Evolutionary conservation across 805 yeast genomes (phyloP).

Genomic region (Lipomyces lipofer): DNA sequence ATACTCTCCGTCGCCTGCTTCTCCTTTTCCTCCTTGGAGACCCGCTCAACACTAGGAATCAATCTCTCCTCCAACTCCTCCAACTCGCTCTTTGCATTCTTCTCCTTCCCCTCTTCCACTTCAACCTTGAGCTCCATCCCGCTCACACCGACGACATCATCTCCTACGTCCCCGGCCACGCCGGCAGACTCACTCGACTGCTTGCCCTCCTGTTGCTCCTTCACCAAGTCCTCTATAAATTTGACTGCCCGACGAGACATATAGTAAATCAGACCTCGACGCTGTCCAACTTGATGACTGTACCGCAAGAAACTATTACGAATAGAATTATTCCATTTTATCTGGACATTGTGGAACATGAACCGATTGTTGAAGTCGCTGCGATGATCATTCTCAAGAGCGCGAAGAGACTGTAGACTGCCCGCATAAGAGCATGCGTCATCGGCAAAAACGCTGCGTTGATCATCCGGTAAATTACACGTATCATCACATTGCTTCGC

Average conservation of each 20-base stretch:
- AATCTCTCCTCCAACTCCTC: constrained; percentile 8
- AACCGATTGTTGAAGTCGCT: constrained; percentile 62
- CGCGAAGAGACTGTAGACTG: neutral
- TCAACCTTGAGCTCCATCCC: neutral
- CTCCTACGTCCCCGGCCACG: neutral
- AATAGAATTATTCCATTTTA: constrained; percentile 75
- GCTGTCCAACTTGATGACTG: constrained; percentile 49
- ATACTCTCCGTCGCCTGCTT: constrained; percentile 18
- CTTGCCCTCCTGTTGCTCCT: constrained; percentile 35
- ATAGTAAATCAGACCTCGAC: constrained; percentile 48
- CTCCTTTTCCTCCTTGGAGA: constrained; percentile 5
- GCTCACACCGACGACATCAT: too few species aligned
- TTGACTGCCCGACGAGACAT: constrained; percentile 52
- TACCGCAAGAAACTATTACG: constrained; percentile 66
- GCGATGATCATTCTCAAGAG: constrained; percentile 12
- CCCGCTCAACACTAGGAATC: neutral
- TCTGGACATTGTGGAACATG: constrained; percentile 66
- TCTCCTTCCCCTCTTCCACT: neutral
- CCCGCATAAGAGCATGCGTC: neutral
- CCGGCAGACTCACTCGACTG: neutral
- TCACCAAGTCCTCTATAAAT: constrained; percentile 53
- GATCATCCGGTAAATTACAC: too few species aligned
- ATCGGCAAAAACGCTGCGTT: constrained; percentile 8
- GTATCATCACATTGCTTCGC: neutral
- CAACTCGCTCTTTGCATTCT: constrained; percentile 1